phyloP scores from a whole-genome alignment of 2,329 filamentous ascomycete species.

The Chaetoscypha palmicola region DNA sequence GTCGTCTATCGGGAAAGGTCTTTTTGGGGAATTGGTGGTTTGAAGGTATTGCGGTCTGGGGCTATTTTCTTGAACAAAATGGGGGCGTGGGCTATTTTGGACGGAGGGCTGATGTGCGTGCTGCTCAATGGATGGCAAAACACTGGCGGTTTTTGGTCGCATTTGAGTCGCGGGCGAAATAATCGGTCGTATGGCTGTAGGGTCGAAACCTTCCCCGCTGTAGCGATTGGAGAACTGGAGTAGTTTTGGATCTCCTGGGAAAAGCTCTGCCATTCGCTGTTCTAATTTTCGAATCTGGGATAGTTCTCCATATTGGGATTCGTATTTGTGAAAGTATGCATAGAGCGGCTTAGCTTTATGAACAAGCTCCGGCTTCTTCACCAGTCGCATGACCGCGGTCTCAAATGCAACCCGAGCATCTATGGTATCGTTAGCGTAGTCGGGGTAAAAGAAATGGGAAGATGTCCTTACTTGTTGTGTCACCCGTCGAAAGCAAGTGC shows the following conservation, averaged over 20 bases:
- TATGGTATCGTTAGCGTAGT: too few species aligned
- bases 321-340: conserved; percentile 88
- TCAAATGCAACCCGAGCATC: conserved; percentile 96
- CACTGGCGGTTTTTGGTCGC: conserved; percentile 47
- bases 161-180: conserved; percentile 76
- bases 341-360: conserved; percentile 79
- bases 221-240: conserved; percentile 71
- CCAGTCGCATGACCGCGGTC: conserved; percentile 78
- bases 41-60: conserved; percentile 28
- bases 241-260: conserved; percentile 76
- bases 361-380: conserved; percentile 66
- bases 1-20: conserved; percentile 51
- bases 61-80: conserved; percentile 28
- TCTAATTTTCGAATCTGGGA: conserved; percentile 87
- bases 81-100: conserved; percentile 30
- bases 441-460: too few species aligned
- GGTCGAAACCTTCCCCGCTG: conserved; percentile 68
- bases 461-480: conserved; percentile 84
- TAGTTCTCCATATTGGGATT: conserved; percentile 89
- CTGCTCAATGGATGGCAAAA: conserved; percentile 49
- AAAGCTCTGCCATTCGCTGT: conserved; percentile 87
- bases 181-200: conserved; percentile 71
- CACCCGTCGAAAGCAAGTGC: conserved; percentile 84
- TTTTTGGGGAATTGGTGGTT: conserved; percentile 33
- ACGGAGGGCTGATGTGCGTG: conserved; percentile 34